Conservation (phyloP, 345 rosid species). For the Heritiera fomes region DNA sequence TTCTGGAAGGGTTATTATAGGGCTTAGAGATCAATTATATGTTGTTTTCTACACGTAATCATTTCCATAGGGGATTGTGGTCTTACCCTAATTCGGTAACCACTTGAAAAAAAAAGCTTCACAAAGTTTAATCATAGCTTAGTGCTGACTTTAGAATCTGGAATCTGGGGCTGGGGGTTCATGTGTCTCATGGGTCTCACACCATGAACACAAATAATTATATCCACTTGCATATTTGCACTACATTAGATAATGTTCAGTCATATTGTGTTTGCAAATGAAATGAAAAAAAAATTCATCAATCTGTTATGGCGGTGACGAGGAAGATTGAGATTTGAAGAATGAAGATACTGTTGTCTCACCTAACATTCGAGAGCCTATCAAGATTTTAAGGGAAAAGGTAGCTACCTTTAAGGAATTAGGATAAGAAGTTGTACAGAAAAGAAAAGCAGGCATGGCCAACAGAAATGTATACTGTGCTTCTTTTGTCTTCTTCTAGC, state of each 20-base stretch:
- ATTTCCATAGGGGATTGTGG: constrained; percentile 27
- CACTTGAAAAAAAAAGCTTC: constrained; percentile 44
- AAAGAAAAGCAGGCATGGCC: background rate
- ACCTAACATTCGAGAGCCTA: constrained; percentile 40
- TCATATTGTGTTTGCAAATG: background rate
- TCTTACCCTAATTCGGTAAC: constrained; percentile 40
- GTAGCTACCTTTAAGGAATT: constrained; percentile 25
- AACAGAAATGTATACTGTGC: background rate
- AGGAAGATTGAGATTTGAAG: constrained; percentile 13
- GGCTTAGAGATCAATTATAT: constrained; percentile 7
- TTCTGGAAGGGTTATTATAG: constrained; percentile 2
- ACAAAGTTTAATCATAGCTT: constrained; percentile 40
- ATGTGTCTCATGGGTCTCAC: constrained; percentile 14
- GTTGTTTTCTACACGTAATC: constrained; percentile 30
- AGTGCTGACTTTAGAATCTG: constrained; percentile 42
- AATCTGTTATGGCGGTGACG: constrained; percentile 35
- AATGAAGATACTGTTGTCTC: constrained; percentile 15
- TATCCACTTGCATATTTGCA: constrained; percentile 24
- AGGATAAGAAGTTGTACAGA: constrained; percentile 12
- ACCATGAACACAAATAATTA: constrained; percentile 19
- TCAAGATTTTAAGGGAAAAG: constrained; percentile 20
- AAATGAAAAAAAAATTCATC: background rate
- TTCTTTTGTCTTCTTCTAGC: background rate
- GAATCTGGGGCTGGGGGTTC: constrained; percentile 25
- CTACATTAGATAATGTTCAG: constrained; percentile 33